Conservation (phyloP, 2,329 filamentous ascomycete species). For the Alternaria sp. region DNA sequence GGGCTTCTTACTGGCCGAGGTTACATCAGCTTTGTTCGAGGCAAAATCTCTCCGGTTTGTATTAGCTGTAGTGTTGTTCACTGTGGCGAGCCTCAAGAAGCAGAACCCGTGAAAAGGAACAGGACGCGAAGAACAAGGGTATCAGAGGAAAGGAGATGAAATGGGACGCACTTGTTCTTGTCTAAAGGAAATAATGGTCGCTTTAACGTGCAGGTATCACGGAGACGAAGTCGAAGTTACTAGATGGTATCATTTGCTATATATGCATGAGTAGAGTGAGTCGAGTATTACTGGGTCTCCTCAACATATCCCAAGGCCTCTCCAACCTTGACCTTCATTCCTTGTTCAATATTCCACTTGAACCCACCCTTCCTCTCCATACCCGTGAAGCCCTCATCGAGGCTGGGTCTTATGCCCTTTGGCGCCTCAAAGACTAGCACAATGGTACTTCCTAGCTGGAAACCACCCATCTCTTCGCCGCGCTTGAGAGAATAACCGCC, state of each 20-base stretch:
- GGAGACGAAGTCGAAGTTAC: neutral
- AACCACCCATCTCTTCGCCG: slow-evolving; percentile 98
- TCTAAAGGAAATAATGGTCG: neutral
- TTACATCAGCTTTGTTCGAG: neutral
- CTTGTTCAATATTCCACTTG: slow-evolving; percentile 85
- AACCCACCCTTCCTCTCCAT: slow-evolving; percentile 71
- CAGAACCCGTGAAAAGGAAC: neutral
- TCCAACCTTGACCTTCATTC: slow-evolving; percentile 87
- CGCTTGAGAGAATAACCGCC: slow-evolving; percentile 81
- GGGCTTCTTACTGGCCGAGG: neutral
- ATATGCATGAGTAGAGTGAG: neutral
- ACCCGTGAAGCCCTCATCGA: slow-evolving; percentile 63
- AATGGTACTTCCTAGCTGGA: slow-evolving; percentile 92
- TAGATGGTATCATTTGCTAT: slow-evolving; percentile 2
- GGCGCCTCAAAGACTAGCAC: slow-evolving; percentile 97
- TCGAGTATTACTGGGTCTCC: slow-evolving; percentile 28
- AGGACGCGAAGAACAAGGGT: neutral
- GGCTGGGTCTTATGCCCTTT: slow-evolving; percentile 60
- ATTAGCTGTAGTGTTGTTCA: neutral
- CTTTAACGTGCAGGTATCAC: neutral
- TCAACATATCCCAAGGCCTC: slow-evolving; percentile 80
- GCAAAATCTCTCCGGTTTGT: neutral
- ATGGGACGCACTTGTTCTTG: neutral
- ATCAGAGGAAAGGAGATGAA: neutral
- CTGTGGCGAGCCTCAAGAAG: too few species aligned